Evolutionary conservation across 2,329 filamentous ascomycete genomes (phyloP).

Genomic region (Hymenoscyphus albidus): DNA sequence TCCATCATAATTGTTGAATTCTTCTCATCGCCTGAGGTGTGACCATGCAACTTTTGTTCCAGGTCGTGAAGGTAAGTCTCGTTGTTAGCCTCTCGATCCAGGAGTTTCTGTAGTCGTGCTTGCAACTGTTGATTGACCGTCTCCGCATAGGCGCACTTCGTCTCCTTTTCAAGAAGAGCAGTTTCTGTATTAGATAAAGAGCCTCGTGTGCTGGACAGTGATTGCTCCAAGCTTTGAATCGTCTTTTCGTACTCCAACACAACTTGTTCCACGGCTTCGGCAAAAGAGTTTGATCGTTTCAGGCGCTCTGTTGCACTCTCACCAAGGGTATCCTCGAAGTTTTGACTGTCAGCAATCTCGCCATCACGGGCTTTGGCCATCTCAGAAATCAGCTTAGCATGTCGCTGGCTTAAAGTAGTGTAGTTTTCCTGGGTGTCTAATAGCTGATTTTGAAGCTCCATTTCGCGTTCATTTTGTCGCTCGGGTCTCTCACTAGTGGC

Average conservation of each 20-base stretch:
- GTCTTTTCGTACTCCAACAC: slow-evolving; percentile 98
- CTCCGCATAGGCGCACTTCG: slow-evolving; percentile 87
- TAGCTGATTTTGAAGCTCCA: slow-evolving; percentile 88
- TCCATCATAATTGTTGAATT: slow-evolving; percentile 81
- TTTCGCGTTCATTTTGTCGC: slow-evolving; percentile 77
- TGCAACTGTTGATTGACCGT: slow-evolving; percentile 90
- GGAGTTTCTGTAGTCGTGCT: slow-evolving; percentile 82
- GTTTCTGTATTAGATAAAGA: slow-evolving; percentile 84
- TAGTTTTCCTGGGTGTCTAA: slow-evolving; percentile 95
- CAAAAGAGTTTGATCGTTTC: slow-evolving; percentile 93
- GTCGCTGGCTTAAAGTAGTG: slow-evolving; percentile 81
- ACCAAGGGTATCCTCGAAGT: slow-evolving; percentile 58
- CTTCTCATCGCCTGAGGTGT: slow-evolving; percentile 88
- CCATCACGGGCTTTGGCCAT: slow-evolving; percentile 81
- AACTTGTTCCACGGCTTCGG: slow-evolving; percentile 91
- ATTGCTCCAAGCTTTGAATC: slow-evolving; percentile 88
- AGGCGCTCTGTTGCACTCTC: slow-evolving; percentile 82
- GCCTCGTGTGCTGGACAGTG: slow-evolving; percentile 80
- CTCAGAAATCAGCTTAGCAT: slow-evolving; percentile 92
- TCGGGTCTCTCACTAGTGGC: slow-evolving; percentile 68
- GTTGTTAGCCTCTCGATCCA: slow-evolving; percentile 86
- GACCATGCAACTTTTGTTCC: slow-evolving; percentile 84
- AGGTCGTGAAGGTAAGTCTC: slow-evolving; percentile 91
- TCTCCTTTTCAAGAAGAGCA: slow-evolving; percentile 84
- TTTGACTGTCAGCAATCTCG: slow-evolving; percentile 56